These are phyloP conservation scores for Pelargonium myrrhifolium DNA, from an alignment of 441 rosid species.

Conservation along the genomic window DNA sequence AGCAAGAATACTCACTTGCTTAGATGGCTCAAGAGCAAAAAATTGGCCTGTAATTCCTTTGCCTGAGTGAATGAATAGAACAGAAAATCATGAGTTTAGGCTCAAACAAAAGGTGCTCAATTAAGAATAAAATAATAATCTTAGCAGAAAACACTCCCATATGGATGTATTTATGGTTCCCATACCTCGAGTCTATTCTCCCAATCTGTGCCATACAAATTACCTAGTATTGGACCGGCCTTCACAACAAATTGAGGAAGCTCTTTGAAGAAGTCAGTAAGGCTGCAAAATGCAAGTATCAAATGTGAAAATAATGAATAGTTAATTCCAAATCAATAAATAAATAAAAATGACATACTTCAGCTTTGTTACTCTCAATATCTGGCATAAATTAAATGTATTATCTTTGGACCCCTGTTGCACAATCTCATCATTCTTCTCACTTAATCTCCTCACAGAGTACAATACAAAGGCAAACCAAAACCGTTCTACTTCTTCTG, in stretches of 20 bases:
- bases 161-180: background rate
- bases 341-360: constrained; percentile 40
- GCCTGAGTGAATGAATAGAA: constrained; percentile 38
- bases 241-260: constrained; percentile 78
- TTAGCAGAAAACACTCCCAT: background rate
- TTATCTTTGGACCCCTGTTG: constrained; percentile 34
- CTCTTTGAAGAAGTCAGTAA: constrained; percentile 77
- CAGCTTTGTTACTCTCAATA: constrained; percentile 59
- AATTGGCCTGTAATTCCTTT: constrained; percentile 73
- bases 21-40: constrained; percentile 66
- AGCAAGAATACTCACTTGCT: constrained; percentile 55
- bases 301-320: background rate
- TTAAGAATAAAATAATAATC: background rate
- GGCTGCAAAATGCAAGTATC: constrained; percentile 31
- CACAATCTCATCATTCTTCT: constrained; percentile 34
- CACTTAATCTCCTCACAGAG: constrained; percentile 49
- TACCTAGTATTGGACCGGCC: constrained; percentile 61
- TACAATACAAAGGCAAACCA: constrained; percentile 76
- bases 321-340: background rate
- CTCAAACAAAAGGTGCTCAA: constrained; percentile 9
- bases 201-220: constrained; percentile 72
- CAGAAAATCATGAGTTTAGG: constrained; percentile 10
- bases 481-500: constrained; percentile 77
- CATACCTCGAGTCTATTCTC: constrained; percentile 81
- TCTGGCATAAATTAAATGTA: constrained; percentile 56